Base-by-base conservation (phyloP, 805 yeast species). In the Diddensiella caesifluorescens region DNA sequence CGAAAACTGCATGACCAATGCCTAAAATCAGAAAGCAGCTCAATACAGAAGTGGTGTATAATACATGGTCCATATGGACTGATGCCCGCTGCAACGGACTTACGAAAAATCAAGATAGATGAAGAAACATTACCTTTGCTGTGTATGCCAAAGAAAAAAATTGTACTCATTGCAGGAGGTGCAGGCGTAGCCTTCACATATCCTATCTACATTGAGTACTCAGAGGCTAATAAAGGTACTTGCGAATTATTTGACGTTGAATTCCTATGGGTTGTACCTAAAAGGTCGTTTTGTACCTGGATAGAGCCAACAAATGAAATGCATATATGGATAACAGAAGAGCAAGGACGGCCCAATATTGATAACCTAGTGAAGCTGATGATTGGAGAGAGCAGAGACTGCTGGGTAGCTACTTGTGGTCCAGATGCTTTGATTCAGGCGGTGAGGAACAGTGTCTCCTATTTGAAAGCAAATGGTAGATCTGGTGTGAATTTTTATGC, bases 161-260 rank as follows among this genome's bases (percentile, higher is more conserved):
- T 58, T 23, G 42, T 58, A 30, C 53, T 58, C 12, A 50, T 58
- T 21, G 52, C 62, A 16, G 62, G 62, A n/a, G 62, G 62, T 7
- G 57, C 62, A 6, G 62, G 62, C 20, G 57, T 58, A 22, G 60
- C 62, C 3, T 58, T 52, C 41, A 54, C 61, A 15, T 59, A 45
- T 40, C 59, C 62, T 9, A 41, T 51, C 27, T 49, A 40, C 27
- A 46, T 39, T 29, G 39, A 47, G 13, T 45, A 44, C 30, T 9
- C 15, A 21, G 33, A 16, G 12, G 29, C 31, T 10, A 29, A 23
- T 26, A 31, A 27, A 20, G 29, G 31, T 1, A 13, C 9, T 26
- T n/a, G n/a, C n/a, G 13, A 10, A 5, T 15, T 16, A 12, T 31
- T 27, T 21, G 57, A 54, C 28, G 48, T 57, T 27, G 47, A 48